These are phyloP conservation scores for Corynascus novoguineensis DNA, from an alignment of 495 filamentous ascomycete species.

Conservation along the genomic window DNA sequence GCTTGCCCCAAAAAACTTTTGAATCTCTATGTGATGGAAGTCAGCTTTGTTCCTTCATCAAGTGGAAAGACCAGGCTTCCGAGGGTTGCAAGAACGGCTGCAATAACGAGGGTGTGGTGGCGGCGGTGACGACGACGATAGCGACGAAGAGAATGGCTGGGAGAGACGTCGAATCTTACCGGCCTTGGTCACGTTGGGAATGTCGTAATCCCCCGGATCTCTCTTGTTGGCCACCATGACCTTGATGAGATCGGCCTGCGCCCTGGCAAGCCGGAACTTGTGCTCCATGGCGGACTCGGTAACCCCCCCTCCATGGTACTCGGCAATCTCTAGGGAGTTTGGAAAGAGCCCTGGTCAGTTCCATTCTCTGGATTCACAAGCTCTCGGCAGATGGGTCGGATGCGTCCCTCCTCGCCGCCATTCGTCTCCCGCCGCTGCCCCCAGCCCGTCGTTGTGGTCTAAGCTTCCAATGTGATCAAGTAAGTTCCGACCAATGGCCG, in stretches of 20 bases:
- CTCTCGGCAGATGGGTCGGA: not conserved
- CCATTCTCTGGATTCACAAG: not conserved
- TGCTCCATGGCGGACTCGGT: slow-evolving; percentile 41
- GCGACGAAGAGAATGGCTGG: not conserved
- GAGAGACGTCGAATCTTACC: slow-evolving; percentile 11
- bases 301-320: slow-evolving; percentile 27
- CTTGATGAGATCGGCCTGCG: slow-evolving; percentile 33
- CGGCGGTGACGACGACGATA: not conserved
- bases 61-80: too few relatives aligned
- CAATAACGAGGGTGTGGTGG: not conserved
- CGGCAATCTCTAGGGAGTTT: slow-evolving; percentile 28
- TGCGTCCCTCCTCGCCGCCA: not conserved
- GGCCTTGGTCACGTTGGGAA: not conserved
- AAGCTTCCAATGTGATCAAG: not conserved
- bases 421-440: slow-evolving; percentile 6
- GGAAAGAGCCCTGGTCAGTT: slow-evolving; percentile 13
- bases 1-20: slow-evolving; percentile 39
- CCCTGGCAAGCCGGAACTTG: slow-evolving; percentile 40
- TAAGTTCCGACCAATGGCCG: not conserved
- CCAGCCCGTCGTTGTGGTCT: not conserved
- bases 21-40: slow-evolving; percentile 35
- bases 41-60: not conserved
- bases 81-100: not conserved
- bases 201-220: slow-evolving; percentile 9
- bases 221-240: slow-evolving; percentile 48